These are phyloP conservation scores for Penicillium brasilianum DNA, from an alignment of 2,329 filamentous ascomycete genomes.

Conservation along the genomic window DNA sequence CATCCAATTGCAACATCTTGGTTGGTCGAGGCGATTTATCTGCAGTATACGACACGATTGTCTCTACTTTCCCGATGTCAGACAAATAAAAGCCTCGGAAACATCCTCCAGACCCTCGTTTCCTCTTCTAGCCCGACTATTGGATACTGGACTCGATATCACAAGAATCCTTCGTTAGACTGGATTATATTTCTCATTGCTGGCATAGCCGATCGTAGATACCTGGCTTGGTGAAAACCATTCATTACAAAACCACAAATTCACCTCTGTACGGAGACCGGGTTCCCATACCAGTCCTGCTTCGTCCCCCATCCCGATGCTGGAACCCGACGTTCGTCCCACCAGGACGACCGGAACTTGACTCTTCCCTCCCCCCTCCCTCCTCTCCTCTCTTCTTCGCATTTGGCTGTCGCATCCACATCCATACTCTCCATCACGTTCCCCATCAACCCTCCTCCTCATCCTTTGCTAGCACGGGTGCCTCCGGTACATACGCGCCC, in stretches of 20 bases:
- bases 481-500: constrained; percentile 10
- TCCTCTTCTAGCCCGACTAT: neutral
- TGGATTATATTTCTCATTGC: constrained; percentile 17
- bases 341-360: too few species aligned
- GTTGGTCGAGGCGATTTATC: neutral
- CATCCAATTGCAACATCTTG: too few species aligned
- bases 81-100: constrained; percentile 1
- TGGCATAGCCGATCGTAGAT: constrained; percentile 24
- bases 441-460: constrained; percentile 23
- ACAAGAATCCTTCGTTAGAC: neutral
- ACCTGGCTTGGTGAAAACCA: neutral
- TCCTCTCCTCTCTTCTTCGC: neutral
- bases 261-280: too few species aligned
- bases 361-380: neutral
- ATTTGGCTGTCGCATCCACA: neutral
- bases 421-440: neutral
- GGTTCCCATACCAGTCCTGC: constrained; percentile 9
- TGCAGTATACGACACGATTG: neutral
- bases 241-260: too few species aligned
- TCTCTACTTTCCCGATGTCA: neutral
- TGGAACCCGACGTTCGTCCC: constrained; percentile 5
- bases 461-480: constrained; percentile 22
- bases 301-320: constrained; percentile 1
- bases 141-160: neutral
- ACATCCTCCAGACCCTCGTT: constrained; percentile 2